Base-by-base conservation (phyloP, 768 basidiomycete species). In the Thelephora ganbajun region DNA sequence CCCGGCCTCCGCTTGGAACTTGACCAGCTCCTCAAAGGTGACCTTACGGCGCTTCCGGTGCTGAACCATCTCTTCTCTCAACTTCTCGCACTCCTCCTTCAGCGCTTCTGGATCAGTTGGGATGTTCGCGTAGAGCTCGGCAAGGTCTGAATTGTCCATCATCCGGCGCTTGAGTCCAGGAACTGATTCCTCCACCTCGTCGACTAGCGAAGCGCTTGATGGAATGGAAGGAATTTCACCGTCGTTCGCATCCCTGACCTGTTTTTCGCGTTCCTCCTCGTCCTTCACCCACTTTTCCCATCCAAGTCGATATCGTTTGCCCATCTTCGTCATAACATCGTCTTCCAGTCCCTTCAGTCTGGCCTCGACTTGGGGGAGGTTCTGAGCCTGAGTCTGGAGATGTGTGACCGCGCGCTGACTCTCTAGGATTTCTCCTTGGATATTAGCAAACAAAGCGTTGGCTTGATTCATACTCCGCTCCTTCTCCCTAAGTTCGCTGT, bases 231-330 rank as follows among this genome's bases (percentile, higher is more conserved):
- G 62, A 47, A 80, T 63, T 44, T 75, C 67, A 5, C 83, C 84
- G 45, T 72, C 72, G 0, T 76, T 73, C 1, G 69, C 76, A 35
- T 77, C 77, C 43, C 81, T 74, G 53, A 88, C 78, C 1, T 63
- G 61, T 51, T 69, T 75, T 65, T 94, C 90, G 22, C 92, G 73
- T 33, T 67, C 67, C 58, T 88, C 83, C 65, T 97, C 88, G 48
- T 84, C 83, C 54, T 80, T 80, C 18, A 86, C 66, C 92, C 94
- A 98, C 56, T 85, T 87, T 61, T 94, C 89, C 82, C 85, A 97
- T 2, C 92, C 94, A 20, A 83, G 58, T 44, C 86, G 74, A 66
- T 89, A 90, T 53, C 84, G 70, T 55, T 74, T 74, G 16, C 81
- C 84, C 79, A 96, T 88, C 64, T 85, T 89, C 6, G 66, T 66